Conservation (phyloP, 192 early-diverging fungal genomes). For the Mortierella antarctica region DNA sequence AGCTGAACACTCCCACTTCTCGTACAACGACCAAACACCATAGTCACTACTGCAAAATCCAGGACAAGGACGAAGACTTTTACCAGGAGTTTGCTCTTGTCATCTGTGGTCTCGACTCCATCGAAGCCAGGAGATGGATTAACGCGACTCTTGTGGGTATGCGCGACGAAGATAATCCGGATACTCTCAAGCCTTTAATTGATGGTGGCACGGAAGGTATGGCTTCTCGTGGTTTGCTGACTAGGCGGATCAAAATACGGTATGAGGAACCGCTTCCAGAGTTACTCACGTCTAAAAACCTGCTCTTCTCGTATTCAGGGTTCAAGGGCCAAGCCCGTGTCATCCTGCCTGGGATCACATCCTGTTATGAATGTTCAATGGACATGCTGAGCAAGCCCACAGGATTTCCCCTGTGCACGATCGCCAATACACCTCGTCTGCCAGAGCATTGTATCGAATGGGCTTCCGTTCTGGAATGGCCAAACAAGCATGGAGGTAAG, state of each 20-base stretch:
- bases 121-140: conserved; percentile 97
- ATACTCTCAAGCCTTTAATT: conserved; percentile 86
- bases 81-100: conserved; percentile 89
- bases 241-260: not conserved
- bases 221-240: conserved; percentile 44
- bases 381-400: conserved; percentile 91
- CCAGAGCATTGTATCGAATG: conserved; percentile 99
- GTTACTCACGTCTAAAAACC: too few species aligned
- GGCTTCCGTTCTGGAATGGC: conserved; percentile 95
- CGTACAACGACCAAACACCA: not conserved
- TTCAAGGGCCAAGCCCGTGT: conserved; percentile 96
- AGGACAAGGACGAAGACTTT: conserved; percentile 96
- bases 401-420: conserved; percentile 97
- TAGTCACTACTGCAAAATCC: conserved; percentile 88
- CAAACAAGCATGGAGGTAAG: conserved; percentile 78
- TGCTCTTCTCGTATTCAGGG: conserved; percentile 55
- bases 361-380: conserved; percentile 97
- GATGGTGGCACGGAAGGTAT: conserved; percentile 91
- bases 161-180: conserved; percentile 77
- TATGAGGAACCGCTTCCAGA: not conserved
- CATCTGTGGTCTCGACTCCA: conserved; percentile 94
- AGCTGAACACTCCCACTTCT: not conserved
- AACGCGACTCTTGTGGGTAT: conserved; percentile 89
- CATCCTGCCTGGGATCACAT: conserved; percentile 84
- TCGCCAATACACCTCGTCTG: conserved; percentile 96